Conservation (phyloP, 306 rosid species). For the Malus fusca region DNA sequence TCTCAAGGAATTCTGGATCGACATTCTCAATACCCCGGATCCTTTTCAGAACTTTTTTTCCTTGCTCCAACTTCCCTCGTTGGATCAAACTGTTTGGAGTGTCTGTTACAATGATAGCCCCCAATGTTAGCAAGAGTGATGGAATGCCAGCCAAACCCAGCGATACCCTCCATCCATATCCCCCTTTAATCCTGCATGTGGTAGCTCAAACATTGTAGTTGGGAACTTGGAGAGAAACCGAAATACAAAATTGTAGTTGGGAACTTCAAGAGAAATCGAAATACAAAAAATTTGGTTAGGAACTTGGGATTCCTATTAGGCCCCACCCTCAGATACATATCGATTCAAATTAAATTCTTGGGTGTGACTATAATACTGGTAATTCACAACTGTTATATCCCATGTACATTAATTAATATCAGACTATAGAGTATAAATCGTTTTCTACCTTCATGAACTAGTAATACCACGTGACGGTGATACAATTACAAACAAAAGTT, state of each 20-base stretch:
- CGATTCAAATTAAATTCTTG: neutral
- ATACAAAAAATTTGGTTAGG: neutral
- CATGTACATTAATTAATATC: too few species aligned
- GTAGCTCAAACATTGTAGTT: neutral
- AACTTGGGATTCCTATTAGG: neutral
- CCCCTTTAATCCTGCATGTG: constrained; percentile 31
- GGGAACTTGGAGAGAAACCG: neutral
- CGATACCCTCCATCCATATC: constrained; percentile 28
- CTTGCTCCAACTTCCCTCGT: constrained; percentile 46
- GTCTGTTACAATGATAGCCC: constrained; percentile 37
- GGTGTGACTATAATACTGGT: too few species aligned
- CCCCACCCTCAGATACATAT: neutral
- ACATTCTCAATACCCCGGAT: constrained; percentile 49
- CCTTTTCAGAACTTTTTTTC: constrained; percentile 37
- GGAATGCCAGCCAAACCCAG: constrained; percentile 38
- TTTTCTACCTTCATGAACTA: neutral
- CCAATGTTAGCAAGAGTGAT: constrained; percentile 28
- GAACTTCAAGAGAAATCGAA: neutral
- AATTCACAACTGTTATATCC: too few species aligned
- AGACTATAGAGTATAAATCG: neutral
- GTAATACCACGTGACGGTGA: neutral
- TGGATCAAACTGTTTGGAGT: constrained; percentile 53
- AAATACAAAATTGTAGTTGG: neutral
- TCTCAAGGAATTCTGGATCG: constrained; percentile 42
- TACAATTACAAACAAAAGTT: neutral